Conservation (phyloP, 139 green algal species). For the Pseudopediastrum boryanum region DNA sequence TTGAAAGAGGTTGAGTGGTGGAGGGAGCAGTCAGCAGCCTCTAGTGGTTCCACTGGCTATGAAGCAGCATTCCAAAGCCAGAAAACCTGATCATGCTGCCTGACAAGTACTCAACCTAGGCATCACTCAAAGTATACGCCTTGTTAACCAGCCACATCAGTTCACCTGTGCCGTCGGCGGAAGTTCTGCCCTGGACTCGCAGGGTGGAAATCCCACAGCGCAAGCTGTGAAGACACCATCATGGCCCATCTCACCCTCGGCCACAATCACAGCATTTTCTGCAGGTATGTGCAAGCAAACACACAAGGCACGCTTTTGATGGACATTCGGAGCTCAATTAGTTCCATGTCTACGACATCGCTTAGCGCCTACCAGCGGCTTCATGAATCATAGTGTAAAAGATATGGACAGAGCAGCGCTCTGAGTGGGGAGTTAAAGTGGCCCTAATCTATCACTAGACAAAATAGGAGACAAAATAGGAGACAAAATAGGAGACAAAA, state of each 20-base stretch:
- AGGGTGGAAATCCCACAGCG: conserved; percentile 76
- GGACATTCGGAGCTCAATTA: too few species aligned
- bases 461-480: background rate
- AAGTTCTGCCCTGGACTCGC: conserved; percentile 65
- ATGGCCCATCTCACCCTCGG: conserved; percentile 70
- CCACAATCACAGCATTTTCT: conserved; percentile 93
- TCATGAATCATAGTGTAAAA: background rate
- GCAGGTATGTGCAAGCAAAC: conserved; percentile 2
- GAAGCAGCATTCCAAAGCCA: too few species aligned
- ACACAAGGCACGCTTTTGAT: background rate
- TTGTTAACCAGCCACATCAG: background rate
- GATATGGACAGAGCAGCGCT: background rate
- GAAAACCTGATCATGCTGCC: too few species aligned
- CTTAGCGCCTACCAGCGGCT: background rate
- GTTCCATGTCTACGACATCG: background rate
- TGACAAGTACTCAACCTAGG: too few species aligned
- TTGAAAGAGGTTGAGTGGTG: too few species aligned
- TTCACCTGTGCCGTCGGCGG: conserved; percentile 52
- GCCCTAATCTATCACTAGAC: background rate
- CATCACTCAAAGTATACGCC: too few species aligned
- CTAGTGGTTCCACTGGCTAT: too few species aligned
- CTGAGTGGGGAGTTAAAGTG: background rate
- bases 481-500: too few species aligned
- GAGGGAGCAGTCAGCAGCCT: too few species aligned
- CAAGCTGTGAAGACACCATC: conserved; percentile 73